A percentile compares a stretch with the other conserved stretches of the same genome.
Conservation (phyloP, 108 stramenopile genomes). For the Poteriospumella lacustris region DNA sequence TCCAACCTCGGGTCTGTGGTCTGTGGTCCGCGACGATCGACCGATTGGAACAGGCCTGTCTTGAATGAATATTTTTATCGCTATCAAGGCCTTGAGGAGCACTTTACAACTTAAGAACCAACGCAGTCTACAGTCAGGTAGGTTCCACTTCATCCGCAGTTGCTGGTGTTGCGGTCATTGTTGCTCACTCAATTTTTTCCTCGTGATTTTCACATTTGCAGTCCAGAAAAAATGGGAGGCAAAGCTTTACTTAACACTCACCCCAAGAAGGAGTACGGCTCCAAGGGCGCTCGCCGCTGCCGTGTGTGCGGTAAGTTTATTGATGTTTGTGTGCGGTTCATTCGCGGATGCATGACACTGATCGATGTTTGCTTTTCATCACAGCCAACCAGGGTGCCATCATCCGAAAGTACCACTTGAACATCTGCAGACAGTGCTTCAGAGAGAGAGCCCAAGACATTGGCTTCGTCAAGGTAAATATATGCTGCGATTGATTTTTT, state of each 20-base stretch:
- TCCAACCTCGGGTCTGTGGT: no score
- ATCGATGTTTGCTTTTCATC: neutral
- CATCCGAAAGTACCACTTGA: slow-evolving; percentile 64
- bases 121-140: no score
- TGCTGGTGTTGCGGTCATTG: no score
- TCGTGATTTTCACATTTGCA: no score
- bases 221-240: slow-evolving; percentile 44
- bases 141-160: no score
- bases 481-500: no score
- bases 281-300: slow-evolving; percentile 58
- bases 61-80: no score
- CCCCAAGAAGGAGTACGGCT: slow-evolving; percentile 56
- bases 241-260: slow-evolving; percentile 57
- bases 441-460: slow-evolving; percentile 54
- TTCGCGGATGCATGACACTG: neutral
- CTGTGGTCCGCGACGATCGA: no score
- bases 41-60: no score
- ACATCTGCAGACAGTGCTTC: slow-evolving; percentile 71
- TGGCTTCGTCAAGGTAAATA: slow-evolving; percentile 65
- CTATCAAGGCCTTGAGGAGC: no score
- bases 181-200: no score
- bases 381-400: slow-evolving; percentile 36
- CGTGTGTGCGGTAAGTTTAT: slow-evolving; percentile 49
- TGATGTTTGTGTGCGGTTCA: neutral
- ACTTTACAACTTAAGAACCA: no score